Conservation (phyloP, 257 asterid genomes). For the Sherardia arvensis region DNA sequence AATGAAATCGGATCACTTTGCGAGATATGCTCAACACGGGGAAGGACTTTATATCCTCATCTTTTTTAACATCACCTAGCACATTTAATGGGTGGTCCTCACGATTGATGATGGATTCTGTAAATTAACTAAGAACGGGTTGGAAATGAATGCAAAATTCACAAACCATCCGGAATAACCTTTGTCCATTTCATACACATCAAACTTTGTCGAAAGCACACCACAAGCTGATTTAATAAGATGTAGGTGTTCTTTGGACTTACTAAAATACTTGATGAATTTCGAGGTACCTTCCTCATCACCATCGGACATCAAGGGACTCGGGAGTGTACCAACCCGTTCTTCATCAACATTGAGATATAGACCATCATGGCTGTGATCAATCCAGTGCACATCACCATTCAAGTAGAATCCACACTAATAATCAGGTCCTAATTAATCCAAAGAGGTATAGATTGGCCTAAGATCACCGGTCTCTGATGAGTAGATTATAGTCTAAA, state of each 20-base stretch:
- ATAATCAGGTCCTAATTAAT: background rate
- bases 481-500: background rate
- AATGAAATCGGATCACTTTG: background rate
- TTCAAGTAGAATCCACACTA: background rate
- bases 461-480: background rate
- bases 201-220: background rate
- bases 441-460: background rate
- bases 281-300: too few species aligned
- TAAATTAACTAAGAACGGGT: background rate
- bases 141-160: background rate
- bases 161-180: background rate
- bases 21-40: background rate
- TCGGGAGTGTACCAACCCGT: background rate
- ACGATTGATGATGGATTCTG: too few species aligned
- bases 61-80: too few species aligned
- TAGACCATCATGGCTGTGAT: background rate
- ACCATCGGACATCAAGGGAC: background rate
- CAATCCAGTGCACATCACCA: background rate
- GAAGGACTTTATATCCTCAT: background rate
- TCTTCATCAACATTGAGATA: background rate
- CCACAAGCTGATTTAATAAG: too few species aligned
- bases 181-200: background rate
- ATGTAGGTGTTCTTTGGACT: background rate
- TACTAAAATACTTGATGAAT: background rate
- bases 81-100: too few species aligned